Percentiles rank a stretch among this genome's conserved stretches.
These are phyloP conservation scores for Diaporthe sp. DNA, from an alignment of 2,329 filamentous ascomycete genomes.

Conservation along the genomic window DNA sequence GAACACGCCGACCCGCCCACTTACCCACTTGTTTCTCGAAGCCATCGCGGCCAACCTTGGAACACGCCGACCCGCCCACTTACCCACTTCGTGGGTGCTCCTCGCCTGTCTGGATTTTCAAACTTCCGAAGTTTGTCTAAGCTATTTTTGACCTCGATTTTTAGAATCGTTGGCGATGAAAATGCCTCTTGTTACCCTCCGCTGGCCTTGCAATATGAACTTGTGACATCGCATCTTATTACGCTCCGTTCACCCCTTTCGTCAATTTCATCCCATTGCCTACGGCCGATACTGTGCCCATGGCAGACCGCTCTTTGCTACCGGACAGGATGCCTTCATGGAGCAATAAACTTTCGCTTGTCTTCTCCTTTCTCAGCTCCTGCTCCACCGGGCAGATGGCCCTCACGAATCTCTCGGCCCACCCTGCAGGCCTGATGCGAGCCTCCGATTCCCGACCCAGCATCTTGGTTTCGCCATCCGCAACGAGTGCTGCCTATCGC, in stretches of 20 bases:
- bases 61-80: not conserved
- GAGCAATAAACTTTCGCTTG: conserved; percentile 20
- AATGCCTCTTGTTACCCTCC: not conserved
- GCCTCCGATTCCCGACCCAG: conserved; percentile 18
- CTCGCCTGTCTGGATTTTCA: not conserved
- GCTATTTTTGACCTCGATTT: conserved; percentile 8
- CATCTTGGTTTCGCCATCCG: conserved; percentile 8
- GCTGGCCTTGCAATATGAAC: not conserved
- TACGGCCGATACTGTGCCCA: not conserved
- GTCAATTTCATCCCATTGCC: not conserved
- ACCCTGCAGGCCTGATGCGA: not conserved
- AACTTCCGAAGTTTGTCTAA: not conserved
- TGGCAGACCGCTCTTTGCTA: conserved; percentile 7
- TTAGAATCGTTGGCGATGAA: not conserved
- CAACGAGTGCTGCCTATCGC: not conserved
- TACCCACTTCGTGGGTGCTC: not conserved
- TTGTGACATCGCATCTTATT: not conserved
- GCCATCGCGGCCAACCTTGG: not conserved
- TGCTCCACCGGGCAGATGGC: not conserved
- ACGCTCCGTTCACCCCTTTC: not conserved
- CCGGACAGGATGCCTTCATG: not conserved
- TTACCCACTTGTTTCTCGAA: conserved; percentile 16
- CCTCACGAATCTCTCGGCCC: not conserved
- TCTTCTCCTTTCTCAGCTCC: conserved; percentile 12
- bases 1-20: not conserved